Percentiles rank a stretch among this genome's conserved stretches.
Conservation (phyloP, 2,329 filamentous ascomycete species). For the Mariannaea elegans region DNA sequence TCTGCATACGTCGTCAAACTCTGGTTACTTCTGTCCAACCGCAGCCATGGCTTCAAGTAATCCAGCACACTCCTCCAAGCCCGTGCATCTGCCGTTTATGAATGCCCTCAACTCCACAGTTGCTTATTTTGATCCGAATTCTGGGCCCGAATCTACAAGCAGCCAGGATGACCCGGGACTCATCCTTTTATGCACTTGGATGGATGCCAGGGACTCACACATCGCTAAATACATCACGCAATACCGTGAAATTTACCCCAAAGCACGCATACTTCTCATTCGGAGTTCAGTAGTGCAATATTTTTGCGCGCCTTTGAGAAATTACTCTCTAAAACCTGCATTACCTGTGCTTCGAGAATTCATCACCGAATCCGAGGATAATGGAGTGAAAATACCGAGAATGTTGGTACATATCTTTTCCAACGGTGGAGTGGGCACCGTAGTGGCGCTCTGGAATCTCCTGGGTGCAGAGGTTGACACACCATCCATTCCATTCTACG, state of each 20-base stretch:
- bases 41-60: background rate
- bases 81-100: constrained; percentile 47
- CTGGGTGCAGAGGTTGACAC: constrained; percentile 28
- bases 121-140: constrained; percentile 42
- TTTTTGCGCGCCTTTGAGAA: constrained; percentile 44
- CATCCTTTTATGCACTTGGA: constrained; percentile 60
- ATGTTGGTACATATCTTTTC: constrained; percentile 62
- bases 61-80: background rate
- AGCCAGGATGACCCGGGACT: constrained; percentile 50
- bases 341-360: constrained; percentile 50
- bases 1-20: no score
- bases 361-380: constrained; percentile 30
- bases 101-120: constrained; percentile 48
- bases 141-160: background rate
- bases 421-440: constrained; percentile 59
- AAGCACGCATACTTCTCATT: constrained; percentile 56
- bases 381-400: constrained; percentile 23
- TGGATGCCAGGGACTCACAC: constrained; percentile 58
- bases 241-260: constrained; percentile 56
- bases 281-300: constrained; percentile 51
- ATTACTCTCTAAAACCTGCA: constrained; percentile 50
- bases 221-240: constrained; percentile 60
- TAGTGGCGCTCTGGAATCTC: constrained; percentile 45
- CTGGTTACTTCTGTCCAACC: background rate
- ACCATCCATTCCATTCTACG: constrained; percentile 50